Evolutionary conservation across 495 filamentous ascomycete species (phyloP).

Genomic region (Aspergillus leporis): DNA sequence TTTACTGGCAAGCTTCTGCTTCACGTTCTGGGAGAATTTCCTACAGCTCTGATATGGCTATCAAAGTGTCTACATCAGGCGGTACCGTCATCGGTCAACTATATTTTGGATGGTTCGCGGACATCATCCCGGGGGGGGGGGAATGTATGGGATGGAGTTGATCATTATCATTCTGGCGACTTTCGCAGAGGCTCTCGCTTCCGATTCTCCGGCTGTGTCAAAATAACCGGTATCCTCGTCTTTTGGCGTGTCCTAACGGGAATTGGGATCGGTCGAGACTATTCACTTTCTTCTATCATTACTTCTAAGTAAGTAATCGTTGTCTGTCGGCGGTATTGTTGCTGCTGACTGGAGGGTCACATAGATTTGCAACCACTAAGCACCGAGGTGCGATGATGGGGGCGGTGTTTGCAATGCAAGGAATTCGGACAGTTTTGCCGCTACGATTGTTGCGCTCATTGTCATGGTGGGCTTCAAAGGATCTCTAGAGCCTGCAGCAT

Average conservation of each 20-base stretch:
- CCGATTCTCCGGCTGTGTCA: slow-evolving; percentile 66
- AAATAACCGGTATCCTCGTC: slow-evolving; percentile 73
- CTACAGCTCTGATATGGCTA: slow-evolving; percentile 69
- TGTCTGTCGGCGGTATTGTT: not conserved
- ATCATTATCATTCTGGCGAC: slow-evolving; percentile 88
- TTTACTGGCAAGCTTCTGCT: slow-evolving; percentile 62
- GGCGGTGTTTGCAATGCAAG: slow-evolving; percentile 84
- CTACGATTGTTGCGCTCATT: slow-evolving; percentile 70
- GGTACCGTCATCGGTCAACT: slow-evolving; percentile 87
- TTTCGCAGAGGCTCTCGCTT: slow-evolving; percentile 72
- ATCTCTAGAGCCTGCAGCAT: slow-evolving; percentile 55
- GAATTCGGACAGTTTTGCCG: slow-evolving; percentile 73
- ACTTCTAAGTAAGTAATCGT: slow-evolving; percentile 64
- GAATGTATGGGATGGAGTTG: slow-evolving; percentile 86
- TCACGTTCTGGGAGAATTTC: slow-evolving; percentile 56
- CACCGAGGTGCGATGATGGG: slow-evolving; percentile 89
- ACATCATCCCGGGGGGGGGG: slow-evolving; percentile 76
- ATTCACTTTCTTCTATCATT: slow-evolving; percentile 82
- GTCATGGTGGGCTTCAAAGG: slow-evolving; percentile 71
- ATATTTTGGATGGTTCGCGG: slow-evolving; percentile 77
- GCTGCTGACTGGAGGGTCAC: slow-evolving; percentile 13
- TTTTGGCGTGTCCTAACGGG: slow-evolving; percentile 92
- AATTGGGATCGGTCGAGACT: slow-evolving; percentile 83
- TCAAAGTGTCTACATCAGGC: slow-evolving; percentile 85
- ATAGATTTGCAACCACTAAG: slow-evolving; percentile 76